Evolutionary conservation across 805 yeast genomes (phyloP).

Genomic region (Martiniozyma abietophila): DNA sequence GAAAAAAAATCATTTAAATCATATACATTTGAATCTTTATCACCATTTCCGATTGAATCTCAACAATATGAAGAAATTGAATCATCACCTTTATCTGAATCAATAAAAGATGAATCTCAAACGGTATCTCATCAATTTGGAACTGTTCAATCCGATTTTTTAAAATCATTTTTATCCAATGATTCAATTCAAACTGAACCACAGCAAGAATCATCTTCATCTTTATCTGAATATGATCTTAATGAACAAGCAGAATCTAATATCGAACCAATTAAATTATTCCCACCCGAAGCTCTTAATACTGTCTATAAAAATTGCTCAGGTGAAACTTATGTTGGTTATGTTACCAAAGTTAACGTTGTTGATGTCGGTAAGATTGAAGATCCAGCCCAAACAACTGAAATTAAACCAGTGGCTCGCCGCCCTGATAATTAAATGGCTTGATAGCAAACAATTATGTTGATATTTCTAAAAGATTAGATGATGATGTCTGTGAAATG

Average conservation of each 20-base stretch:
- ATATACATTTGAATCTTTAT: constrained; percentile 4
- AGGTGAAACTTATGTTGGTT: constrained; percentile 15
- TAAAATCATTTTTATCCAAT: no score
- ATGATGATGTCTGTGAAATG: no score
- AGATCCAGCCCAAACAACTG: constrained; percentile 5
- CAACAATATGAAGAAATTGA: no score
- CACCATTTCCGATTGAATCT: neutral
- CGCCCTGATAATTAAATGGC: no score
- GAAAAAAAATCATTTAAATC: constrained; percentile 5
- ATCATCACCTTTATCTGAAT: neutral
- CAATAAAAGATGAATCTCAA: no score
- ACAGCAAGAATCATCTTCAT: no score
- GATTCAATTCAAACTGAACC: no score
- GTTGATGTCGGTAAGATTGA: constrained; percentile 6
- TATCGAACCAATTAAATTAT: constrained; percentile 5
- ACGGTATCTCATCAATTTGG: no score
- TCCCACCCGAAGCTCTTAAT: constrained; percentile 10
- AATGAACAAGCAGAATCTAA: neutral
- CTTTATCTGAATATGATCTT: constrained; percentile 2
- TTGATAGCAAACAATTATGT: no score
- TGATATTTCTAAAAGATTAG: no score
- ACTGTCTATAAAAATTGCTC: constrained; percentile 12
- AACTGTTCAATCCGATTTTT: no score
- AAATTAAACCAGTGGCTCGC: constrained; percentile 6
- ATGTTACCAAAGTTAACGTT: constrained; percentile 8